A percentile compares a stretch with the other conserved stretches of the same genome.
phyloP scores from a whole-genome alignment of 768 basidiomycete species.

The Lactifluus volemus region DNA sequence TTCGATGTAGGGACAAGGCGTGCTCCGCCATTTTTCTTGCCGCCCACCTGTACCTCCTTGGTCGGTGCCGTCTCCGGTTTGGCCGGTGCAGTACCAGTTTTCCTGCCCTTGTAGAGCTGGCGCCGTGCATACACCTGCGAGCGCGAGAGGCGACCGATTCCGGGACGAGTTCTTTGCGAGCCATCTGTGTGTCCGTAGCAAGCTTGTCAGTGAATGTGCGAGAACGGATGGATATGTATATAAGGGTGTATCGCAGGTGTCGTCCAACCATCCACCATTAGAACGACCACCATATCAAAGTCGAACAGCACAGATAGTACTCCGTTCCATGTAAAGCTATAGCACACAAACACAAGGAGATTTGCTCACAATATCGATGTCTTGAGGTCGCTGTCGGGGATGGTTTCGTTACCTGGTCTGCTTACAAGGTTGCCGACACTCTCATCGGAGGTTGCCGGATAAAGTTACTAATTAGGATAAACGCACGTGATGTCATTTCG shows the following conservation, averaged over 20 bases:
- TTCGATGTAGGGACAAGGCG: slow-evolving; percentile 81
- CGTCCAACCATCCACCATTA: slow-evolving; percentile 28
- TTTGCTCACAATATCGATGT: slow-evolving; percentile 34
- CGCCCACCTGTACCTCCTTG: slow-evolving; percentile 77
- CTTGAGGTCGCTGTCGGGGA: slow-evolving; percentile 35
- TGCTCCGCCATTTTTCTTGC: slow-evolving; percentile 84
- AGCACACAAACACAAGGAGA: slow-evolving; percentile 18
- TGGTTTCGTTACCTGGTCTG: slow-evolving; percentile 10
- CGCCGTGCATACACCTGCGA: slow-evolving; percentile 76
- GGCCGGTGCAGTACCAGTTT: slow-evolving; percentile 66
- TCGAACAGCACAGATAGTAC: not conserved
- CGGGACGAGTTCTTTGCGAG: slow-evolving; percentile 80
- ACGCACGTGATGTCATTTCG: not conserved
- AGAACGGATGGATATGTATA: not conserved
- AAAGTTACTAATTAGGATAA: not conserved
- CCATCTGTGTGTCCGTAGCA: slow-evolving; percentile 46
- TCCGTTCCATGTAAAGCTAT: not conserved
- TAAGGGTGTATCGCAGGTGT: slow-evolving; percentile 29
- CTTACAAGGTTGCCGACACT: slow-evolving; percentile 10
- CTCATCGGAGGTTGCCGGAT: slow-evolving; percentile 12
- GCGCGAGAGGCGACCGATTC: slow-evolving; percentile 75
- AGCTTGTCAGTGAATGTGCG: not conserved
- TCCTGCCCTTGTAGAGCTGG: slow-evolving; percentile 75
- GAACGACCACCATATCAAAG: slow-evolving; percentile 15
- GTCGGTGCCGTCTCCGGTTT: slow-evolving; percentile 48